Percentiles rank a stretch among this genome's conserved stretches.
These are phyloP conservation scores for Cairneyella variabilis DNA, from an alignment of 495 filamentous ascomycete genomes.

Conservation along the genomic window DNA sequence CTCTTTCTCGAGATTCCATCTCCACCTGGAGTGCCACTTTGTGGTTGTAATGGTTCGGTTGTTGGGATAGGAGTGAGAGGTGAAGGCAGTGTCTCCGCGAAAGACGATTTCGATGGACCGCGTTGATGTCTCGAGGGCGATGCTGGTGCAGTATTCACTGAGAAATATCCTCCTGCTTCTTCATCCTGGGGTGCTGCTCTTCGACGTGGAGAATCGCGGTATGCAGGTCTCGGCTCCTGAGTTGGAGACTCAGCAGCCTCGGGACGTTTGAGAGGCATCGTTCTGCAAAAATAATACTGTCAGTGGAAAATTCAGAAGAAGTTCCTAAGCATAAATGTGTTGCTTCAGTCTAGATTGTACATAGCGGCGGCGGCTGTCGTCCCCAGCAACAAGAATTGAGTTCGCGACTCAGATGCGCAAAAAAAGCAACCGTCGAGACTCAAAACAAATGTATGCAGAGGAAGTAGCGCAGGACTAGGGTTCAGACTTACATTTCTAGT, in stretches of 20 bases:
- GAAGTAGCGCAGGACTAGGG: not conserved
- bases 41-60: constrained; percentile 31
- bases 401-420: no score
- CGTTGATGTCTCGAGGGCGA: constrained; percentile 20
- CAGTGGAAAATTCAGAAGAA: constrained; percentile 7
- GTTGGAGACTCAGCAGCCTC: constrained; percentile 52
- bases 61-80: constrained; percentile 31
- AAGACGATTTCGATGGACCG: constrained; percentile 20
- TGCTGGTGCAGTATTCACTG: constrained; percentile 6
- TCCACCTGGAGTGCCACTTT: constrained; percentile 15
- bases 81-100: constrained; percentile 22
- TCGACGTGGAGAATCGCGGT: constrained; percentile 61
- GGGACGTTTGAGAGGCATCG: constrained; percentile 55
- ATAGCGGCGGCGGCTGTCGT: not conserved
- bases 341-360: constrained; percentile 15
- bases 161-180: constrained; percentile 51
- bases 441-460: not conserved
- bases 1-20: constrained; percentile 64
- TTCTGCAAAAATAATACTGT: constrained; percentile 13
- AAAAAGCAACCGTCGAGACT: not conserved
- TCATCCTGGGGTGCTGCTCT: constrained; percentile 61
- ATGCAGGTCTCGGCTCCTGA: constrained; percentile 53
- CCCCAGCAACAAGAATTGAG: not conserved
- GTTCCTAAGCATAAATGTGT: no score
- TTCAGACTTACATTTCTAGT: constrained; percentile 18